Conservation (phyloP, 1,284 basidiomycete genomes). For the Cryptococcus sp. region DNA sequence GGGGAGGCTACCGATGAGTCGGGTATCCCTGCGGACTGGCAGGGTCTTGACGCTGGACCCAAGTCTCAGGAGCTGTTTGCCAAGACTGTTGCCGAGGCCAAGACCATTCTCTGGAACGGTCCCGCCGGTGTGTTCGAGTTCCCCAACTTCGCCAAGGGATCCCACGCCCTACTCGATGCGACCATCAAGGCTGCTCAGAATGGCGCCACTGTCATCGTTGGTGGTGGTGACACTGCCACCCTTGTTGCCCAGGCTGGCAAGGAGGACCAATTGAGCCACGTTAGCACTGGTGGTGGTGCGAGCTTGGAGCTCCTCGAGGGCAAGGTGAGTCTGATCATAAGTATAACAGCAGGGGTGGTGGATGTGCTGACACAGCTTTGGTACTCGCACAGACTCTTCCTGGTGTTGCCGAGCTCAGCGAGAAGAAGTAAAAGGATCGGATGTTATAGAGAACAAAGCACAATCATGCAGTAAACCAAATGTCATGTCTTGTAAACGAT, state of each 20-base stretch:
- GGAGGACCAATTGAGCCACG: constrained; percentile 91
- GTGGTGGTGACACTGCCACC: constrained; percentile 91
- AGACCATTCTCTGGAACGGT: constrained; percentile 99
- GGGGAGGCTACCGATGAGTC: constrained; percentile 74
- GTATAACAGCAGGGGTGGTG: neutral
- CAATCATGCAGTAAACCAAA: constrained; percentile 1
- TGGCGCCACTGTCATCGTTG: constrained; percentile 90
- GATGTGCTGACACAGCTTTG: constrained; percentile 6
- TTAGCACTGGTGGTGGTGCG: constrained; percentile 95
- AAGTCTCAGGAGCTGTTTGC: constrained; percentile 80
- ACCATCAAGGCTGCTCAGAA: constrained; percentile 82
- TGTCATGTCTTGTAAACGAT: neutral
- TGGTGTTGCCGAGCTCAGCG: constrained; percentile 79
- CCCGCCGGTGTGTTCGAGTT: constrained; percentile 99
- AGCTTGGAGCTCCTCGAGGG: constrained; percentile 94
- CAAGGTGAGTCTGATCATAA: constrained; percentile 63
- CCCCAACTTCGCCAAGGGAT: constrained; percentile 83
- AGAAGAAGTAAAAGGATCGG: constrained; percentile 55
- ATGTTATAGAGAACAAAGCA: neutral
- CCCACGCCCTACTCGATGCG: constrained; percentile 80
- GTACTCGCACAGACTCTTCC: constrained; percentile 64
- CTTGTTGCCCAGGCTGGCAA: constrained; percentile 77
- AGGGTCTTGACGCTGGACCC: constrained; percentile 88
- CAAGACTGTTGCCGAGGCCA: constrained; percentile 78
- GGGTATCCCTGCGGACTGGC: constrained; percentile 91